Base-by-base conservation (phyloP, 129 eudicot genomes). In the Pulicaria dysenterica region DNA sequence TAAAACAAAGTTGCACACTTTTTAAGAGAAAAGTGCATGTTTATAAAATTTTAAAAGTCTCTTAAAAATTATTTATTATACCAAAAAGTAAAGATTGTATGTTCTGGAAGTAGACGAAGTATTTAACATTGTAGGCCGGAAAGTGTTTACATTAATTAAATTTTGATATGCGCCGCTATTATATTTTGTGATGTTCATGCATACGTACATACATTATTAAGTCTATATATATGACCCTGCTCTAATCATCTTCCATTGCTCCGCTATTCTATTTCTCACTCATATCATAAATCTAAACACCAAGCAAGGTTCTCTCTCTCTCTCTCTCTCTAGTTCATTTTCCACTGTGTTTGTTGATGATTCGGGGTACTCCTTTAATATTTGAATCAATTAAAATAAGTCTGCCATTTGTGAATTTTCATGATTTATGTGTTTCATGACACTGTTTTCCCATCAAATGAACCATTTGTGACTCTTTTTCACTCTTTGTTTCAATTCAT, bases 241-340 rank as follows among this genome's bases (percentile, higher is more conserved):
- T 37, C 45, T 13, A 46, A 37, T 60, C 49, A 68, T 68, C 73
- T 68, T 68, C 73, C 73, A 68, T 49, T 14, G 73, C 73, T 49
- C 73, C 72, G 47, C 44, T 67, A 46, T 54, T 67, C 44, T 51
- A 43, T 15, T 54, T 14, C 36, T 54, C 36, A 64, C 51, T 67
- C 72, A 66, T 58, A 6, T 61, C 67, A 6, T n/a, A n/a, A n/a
- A n/a, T 6, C 48, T 61, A 38, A 31, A 67, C 47, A 67, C 47
- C 73, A 67, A 47, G 45, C 37, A 49, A 67, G 59, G 60, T 50
- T 67, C 12, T 67, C 46, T 67, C 58, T 49, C 72, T 48, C 72
- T 47, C 72, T 48, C 72, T 45, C 43, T 17, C 57, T 9, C 64
- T 38, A n/a, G n/a, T 9, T 5, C 54, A 9, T 0, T 8, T 4